Evolutionary conservation across 306 rosid genomes (phyloP).

Genomic region (Vigna hirtella): DNA sequence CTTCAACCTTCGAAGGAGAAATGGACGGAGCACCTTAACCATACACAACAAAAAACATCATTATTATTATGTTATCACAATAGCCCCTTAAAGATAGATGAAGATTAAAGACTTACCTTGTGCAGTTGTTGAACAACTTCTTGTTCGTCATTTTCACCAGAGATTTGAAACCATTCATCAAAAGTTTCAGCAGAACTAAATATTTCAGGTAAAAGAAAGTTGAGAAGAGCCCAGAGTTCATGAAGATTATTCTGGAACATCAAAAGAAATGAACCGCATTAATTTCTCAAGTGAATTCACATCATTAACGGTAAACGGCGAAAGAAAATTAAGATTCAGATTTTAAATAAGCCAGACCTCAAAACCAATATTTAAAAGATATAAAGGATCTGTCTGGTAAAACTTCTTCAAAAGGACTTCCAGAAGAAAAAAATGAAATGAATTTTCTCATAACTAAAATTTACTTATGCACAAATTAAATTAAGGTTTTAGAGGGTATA

Average conservation of each 20-base stretch:
- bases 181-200: slow-evolving; percentile 98
- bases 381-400: neutral
- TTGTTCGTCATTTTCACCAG: slow-evolving; percentile 98
- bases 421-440: no score
- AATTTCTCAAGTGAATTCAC: slow-evolving; percentile 19
- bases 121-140: slow-evolving; percentile 99
- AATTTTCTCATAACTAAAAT: no score
- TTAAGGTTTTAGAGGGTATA: no score
- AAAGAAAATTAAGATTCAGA: slow-evolving; percentile 2
- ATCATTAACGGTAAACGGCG: neutral
- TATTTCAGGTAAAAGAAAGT: slow-evolving; percentile 97
- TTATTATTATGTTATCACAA: neutral
- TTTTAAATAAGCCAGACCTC: slow-evolving; percentile 35
- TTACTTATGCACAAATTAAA: no score
- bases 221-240: slow-evolving; percentile 96
- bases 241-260: slow-evolving; percentile 91
- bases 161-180: slow-evolving; percentile 99
- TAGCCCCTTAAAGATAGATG: neutral
- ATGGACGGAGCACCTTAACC: slow-evolving; percentile 90
- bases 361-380: neutral
- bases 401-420: no score
- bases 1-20: slow-evolving; percentile 94
- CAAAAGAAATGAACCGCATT: slow-evolving; percentile 4
- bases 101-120: slow-evolving; percentile 62
- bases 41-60: slow-evolving; percentile 35